Base-by-base conservation (phyloP, 2,329 filamentous ascomycete species). In the Pseudogymnoascus sp. region DNA sequence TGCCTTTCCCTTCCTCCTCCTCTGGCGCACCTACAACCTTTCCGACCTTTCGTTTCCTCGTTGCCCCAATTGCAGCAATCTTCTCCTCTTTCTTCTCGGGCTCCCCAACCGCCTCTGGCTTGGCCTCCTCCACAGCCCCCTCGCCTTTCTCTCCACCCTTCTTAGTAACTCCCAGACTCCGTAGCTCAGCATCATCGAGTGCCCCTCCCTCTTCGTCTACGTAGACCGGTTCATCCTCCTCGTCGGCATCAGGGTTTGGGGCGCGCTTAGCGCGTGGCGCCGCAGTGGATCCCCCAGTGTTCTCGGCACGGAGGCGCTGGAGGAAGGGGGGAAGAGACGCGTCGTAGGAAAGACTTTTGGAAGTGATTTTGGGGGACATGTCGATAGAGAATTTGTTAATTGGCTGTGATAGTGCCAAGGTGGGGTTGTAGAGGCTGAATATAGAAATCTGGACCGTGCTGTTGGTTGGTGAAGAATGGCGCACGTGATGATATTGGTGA, bases 141-240 rank as follows among this genome's bases (percentile, higher is more conserved):
- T 64, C 53, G 37, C 59, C 56, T 63, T 68, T 62, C 60, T 66
- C 19, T 17, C 37, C 63, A 64, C 62, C 21, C 29, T 31, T 62
- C 61, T 60, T 26, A 31, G 56, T 53, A 10, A 56, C 29, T 33
- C 50, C 50, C 7, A 56, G 11, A 29, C 53, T 35, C 33, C 9
- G 44, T 56, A 59, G 50, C 62, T 50, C 60, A 62, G 40, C 33
- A 67, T 68, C 66, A 65, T 70, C 67, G 33, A 60, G 82, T 31
- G 87, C 81, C 62, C 90, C 88, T 60, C 85, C 88, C 4, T 83
- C 80, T 72, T 91, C 89, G 68, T 93, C 84, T 3, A 95, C 84
- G 61, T 91, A 85, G 0, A 91, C 80, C 0, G 90, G 90, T 60
- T 81, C 87, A 73, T 93, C 90, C 68, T 93, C 90, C 11, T 88